These are phyloP conservation scores for Pyronema domesticum DNA, from an alignment of 495 filamentous ascomycete species.

Conservation along the genomic window DNA sequence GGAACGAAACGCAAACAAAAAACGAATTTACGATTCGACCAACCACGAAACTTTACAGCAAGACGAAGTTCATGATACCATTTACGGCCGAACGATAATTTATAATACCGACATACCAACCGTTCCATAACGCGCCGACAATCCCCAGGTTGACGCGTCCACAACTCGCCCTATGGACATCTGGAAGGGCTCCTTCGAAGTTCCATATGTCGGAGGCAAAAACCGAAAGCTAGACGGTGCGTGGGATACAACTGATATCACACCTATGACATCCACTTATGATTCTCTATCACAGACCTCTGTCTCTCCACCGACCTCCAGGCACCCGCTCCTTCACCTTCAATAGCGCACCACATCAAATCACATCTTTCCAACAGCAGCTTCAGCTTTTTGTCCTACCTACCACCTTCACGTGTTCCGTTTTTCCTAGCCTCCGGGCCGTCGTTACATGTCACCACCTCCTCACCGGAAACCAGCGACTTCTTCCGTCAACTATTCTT, in stretches of 20 bases:
- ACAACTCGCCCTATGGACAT: neutral
- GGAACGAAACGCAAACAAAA: neutral
- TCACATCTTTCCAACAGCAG: constrained; percentile 13
- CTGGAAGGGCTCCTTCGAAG: constrained; percentile 4
- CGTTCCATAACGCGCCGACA: no score
- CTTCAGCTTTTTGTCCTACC: constrained; percentile 14
- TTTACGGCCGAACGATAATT: neutral
- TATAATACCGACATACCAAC: neutral
- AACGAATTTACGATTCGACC: neutral
- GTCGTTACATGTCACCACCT: constrained; percentile 20
- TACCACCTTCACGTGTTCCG: constrained; percentile 21
- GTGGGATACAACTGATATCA: neutral
- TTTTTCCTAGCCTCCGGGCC: constrained; percentile 22
- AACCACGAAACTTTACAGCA: neutral
- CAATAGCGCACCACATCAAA: constrained; percentile 14
- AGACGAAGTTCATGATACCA: neutral
- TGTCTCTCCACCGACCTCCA: neutral
- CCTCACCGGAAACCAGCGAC: constrained; percentile 12
- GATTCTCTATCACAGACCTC: neutral
- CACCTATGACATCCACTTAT: neutral
- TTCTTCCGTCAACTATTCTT: constrained; percentile 22
- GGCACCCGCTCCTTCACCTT: constrained; percentile 11
- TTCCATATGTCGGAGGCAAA: constrained; percentile 3
- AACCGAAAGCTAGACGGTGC: constrained; percentile 1
- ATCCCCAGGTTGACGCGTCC: neutral